These are phyloP conservation scores for Talaromyces thailandensis DNA, from an alignment of 495 filamentous ascomycete species.

Conservation along the genomic window DNA sequence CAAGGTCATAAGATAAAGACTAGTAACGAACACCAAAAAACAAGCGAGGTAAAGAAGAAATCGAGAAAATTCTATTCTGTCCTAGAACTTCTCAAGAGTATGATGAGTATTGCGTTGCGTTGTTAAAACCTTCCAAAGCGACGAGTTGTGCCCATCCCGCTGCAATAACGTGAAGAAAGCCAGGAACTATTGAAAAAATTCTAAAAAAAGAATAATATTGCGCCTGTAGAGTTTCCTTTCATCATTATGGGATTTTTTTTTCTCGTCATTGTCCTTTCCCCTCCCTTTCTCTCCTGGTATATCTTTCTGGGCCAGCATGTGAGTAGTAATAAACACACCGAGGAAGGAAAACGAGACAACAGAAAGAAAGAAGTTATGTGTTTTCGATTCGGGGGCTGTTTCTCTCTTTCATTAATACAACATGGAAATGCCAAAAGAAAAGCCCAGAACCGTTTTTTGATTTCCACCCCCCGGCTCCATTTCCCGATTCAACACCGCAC, in stretches of 20 bases:
- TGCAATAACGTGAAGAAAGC: background rate
- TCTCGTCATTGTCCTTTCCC: background rate
- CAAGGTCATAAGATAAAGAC: background rate
- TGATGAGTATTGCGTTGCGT: background rate
- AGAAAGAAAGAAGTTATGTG: conserved; percentile 7
- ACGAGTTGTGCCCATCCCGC: background rate
- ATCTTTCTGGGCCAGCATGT: background rate
- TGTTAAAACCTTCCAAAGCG: background rate
- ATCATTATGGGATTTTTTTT: conserved; percentile 4
- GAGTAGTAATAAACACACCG: background rate
- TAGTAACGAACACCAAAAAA: background rate
- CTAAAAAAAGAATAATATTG: conserved; percentile 6
- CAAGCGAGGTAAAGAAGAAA: background rate
- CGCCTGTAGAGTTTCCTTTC: background rate
- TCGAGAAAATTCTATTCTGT: background rate
- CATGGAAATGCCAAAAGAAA: background rate
- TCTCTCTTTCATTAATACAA: conserved; percentile 1
- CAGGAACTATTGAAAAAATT: background rate
- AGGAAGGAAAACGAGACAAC: conserved; percentile 1
- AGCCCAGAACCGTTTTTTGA: background rate
- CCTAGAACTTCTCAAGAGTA: background rate
- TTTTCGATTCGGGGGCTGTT: background rate
- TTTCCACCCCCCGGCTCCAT: background rate
- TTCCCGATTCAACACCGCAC: background rate
- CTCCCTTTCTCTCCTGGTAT: background rate